These are phyloP conservation scores for Exserohilum turcica DNA, from an alignment of 2,329 filamentous ascomycete genomes.

Conservation along the genomic window DNA sequence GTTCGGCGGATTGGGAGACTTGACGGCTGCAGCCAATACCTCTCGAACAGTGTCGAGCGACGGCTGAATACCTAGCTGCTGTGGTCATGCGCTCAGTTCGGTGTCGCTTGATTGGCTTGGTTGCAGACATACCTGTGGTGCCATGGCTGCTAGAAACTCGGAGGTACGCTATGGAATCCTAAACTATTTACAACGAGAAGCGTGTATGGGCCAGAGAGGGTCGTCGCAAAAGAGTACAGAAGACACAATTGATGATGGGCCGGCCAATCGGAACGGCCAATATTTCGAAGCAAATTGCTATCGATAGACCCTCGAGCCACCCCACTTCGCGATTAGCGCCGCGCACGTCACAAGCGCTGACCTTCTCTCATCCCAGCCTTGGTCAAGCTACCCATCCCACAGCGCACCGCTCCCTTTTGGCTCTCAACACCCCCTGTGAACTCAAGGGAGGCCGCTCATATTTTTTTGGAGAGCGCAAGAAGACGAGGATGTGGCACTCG, in stretches of 20 bases:
- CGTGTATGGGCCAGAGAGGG: background rate
- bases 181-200: background rate
- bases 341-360: constrained; percentile 11
- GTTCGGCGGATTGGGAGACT: constrained; percentile 67
- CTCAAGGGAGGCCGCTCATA: background rate
- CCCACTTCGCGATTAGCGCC: constrained; percentile 4
- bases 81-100: constrained; percentile 40
- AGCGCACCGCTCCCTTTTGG: constrained; percentile 1
- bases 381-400: constrained; percentile 1
- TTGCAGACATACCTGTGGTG: constrained; percentile 30
- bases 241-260: constrained; percentile 18
- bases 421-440: background rate
- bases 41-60: constrained; percentile 65
- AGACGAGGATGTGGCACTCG: constrained; percentile 17
- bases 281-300: constrained; percentile 11
- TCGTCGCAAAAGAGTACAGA: constrained; percentile 18
- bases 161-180: constrained; percentile 5
- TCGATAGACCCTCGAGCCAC: constrained; percentile 7
- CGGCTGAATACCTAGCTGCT: constrained; percentile 59
- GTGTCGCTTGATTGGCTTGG: constrained; percentile 6
- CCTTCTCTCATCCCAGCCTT: constrained; percentile 4
- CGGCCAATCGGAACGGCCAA: constrained; percentile 22
- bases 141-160: constrained; percentile 21
- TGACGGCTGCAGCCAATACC: constrained; percentile 58
- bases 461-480: constrained; percentile 9